Conservation (phyloP, 2,329 filamentous ascomycete genomes). For the Leptodontidium sp. region DNA sequence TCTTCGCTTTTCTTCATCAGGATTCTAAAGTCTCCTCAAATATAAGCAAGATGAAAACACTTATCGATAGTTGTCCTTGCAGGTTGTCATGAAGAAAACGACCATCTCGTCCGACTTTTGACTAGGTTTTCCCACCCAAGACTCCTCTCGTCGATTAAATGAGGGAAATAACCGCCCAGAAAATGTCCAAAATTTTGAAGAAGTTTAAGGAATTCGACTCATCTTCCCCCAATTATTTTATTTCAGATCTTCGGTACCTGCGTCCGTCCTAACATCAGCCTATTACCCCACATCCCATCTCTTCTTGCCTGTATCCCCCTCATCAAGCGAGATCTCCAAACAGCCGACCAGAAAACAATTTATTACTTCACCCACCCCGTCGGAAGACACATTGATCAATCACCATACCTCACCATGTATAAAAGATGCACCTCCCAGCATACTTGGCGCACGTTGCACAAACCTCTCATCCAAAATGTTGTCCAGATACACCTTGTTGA, state of each 20-base stretch:
- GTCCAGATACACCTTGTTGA: background rate
- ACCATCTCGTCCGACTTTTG: no score
- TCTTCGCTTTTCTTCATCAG: no score
- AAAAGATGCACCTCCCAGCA: background rate
- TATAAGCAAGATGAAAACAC: no score
- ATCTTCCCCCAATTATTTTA: no score
- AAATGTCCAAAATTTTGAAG: no score
- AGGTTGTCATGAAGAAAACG: no score
- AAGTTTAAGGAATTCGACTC: no score
- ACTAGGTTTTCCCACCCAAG: no score
- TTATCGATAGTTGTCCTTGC: no score
- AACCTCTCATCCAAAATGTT: background rate
- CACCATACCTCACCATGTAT: background rate
- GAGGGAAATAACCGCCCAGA: no score
- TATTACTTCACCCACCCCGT: background rate
- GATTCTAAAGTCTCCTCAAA: no score
- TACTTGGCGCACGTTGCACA: background rate
- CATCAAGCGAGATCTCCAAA: background rate
- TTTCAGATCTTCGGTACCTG: background rate
- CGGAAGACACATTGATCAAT: background rate
- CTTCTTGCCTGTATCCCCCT: background rate
- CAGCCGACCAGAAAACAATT: background rate
- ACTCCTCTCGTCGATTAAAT: no score
- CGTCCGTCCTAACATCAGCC: background rate
- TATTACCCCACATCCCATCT: background rate